Conservation (phyloP, 2,329 filamentous ascomycete species). For the Diplodia intermedia region DNA sequence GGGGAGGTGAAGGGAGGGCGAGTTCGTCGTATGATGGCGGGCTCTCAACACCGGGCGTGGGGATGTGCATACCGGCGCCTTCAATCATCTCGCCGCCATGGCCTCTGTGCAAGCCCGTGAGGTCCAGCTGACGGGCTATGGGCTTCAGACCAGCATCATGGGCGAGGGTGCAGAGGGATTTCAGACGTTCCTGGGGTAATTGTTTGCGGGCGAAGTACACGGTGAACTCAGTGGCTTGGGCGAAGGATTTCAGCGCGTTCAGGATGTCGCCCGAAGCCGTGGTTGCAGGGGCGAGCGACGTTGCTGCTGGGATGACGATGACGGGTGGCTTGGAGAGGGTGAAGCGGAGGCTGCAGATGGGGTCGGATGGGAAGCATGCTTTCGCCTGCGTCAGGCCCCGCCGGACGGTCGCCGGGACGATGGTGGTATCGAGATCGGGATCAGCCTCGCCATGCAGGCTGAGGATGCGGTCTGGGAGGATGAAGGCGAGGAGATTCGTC, state of each 20-base stretch:
- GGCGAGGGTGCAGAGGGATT: not conserved
- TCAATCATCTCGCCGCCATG: conserved; percentile 12
- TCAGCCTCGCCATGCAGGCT: not conserved
- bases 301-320: conserved; percentile 4
- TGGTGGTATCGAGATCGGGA: not conserved
- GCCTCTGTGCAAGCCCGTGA: conserved; percentile 12
- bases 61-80: not conserved
- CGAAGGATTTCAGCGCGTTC: conserved; percentile 41
- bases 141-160: not conserved
- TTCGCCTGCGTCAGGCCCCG: conserved; percentile 6
- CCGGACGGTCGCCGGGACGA: conserved; percentile 11
- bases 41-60: conserved; percentile 6
- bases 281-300: conserved; percentile 11
- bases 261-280: conserved; percentile 48
- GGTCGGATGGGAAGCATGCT: not conserved
- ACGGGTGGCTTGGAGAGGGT: conserved; percentile 7
- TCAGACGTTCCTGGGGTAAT: not conserved
- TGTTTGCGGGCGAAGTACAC: conserved; percentile 15
- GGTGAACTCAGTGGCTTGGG: conserved; percentile 30
- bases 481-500: conserved; percentile 11
- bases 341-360: conserved; percentile 14
- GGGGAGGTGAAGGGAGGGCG: conserved; percentile 4
- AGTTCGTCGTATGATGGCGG: conserved; percentile 30
- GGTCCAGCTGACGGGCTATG: not conserved
- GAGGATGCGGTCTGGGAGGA: conserved; percentile 9